Evolutionary conservation across 2,329 filamentous ascomycete species (phyloP).

Genomic region (Talaromyces sp.): DNA sequence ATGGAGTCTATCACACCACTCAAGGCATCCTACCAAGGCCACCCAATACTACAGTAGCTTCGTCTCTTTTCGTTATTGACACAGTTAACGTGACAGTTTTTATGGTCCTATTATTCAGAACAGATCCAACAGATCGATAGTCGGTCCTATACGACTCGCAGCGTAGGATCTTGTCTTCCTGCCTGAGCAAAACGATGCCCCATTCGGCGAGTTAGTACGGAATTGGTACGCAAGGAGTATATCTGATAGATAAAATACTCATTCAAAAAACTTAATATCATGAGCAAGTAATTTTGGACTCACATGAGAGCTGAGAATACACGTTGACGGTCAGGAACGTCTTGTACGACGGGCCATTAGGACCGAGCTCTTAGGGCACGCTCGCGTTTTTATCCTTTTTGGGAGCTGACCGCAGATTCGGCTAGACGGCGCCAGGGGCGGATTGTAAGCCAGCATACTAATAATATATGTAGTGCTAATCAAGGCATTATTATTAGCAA

Average conservation of each 20-base stretch:
- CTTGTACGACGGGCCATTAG: background rate
- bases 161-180: too few relatives aligned
- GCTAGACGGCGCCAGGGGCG: too few relatives aligned
- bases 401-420: background rate
- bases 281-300: background rate
- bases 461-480: background rate
- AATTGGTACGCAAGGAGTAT: background rate
- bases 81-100: background rate
- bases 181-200: too few relatives aligned
- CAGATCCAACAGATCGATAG: background rate
- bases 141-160: background rate
- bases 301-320: too few relatives aligned
- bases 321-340: background rate
- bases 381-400: background rate
- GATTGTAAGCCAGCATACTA: background rate
- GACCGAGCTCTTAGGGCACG: too few relatives aligned
- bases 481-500: background rate
- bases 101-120: background rate
- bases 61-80: background rate
- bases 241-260: background rate
- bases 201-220: background rate
- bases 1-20: background rate
- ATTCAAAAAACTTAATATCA: background rate
- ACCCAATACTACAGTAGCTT: background rate
- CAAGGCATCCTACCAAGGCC: background rate